Evolutionary conservation across 2,329 filamentous ascomycete genomes (phyloP).

Genomic region (Hysterium pulicare): DNA sequence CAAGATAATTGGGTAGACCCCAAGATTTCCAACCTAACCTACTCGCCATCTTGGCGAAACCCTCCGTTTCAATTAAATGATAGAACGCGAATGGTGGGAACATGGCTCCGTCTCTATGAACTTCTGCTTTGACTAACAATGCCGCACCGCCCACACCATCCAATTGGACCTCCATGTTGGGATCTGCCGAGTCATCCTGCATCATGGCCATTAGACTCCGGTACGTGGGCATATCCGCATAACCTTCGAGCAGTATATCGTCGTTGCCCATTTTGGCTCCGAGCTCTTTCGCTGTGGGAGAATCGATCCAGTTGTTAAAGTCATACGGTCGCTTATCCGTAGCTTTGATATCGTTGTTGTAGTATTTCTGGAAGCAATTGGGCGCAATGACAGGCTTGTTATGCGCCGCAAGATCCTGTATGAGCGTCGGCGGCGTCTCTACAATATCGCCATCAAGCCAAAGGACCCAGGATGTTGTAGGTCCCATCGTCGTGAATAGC

Average conservation of each 20-base stretch:
- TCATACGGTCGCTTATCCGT: slow-evolving; percentile 83
- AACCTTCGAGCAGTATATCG: slow-evolving; percentile 91
- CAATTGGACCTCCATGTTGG: slow-evolving; percentile 65
- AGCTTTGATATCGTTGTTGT: slow-evolving; percentile 64
- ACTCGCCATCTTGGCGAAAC: slow-evolving; percentile 95
- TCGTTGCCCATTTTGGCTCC: slow-evolving; percentile 80
- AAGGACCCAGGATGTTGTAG: slow-evolving; percentile 89
- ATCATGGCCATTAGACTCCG: slow-evolving; percentile 87
- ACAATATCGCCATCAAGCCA: slow-evolving; percentile 94
- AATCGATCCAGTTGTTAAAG: slow-evolving; percentile 97
- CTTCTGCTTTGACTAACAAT: slow-evolving; percentile 90
- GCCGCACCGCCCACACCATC: slow-evolving; percentile 94
- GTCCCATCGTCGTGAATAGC: slow-evolving; percentile 90
- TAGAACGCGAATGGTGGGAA: slow-evolving; percentile 97
- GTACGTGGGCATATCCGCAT: slow-evolving; percentile 89
- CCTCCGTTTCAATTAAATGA: slow-evolving; percentile 95
- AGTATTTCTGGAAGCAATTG: slow-evolving; percentile 89
- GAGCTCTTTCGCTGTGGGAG: slow-evolving; percentile 70
- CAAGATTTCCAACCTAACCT: slow-evolving; percentile 79
- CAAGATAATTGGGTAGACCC: slow-evolving; percentile 96
- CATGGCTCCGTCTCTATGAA: slow-evolving; percentile 97
- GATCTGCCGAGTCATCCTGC: slow-evolving; percentile 52
- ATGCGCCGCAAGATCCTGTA: slow-evolving; percentile 85
- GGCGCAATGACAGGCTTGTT: slow-evolving; percentile 90
- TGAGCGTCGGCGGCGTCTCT: slow-evolving; percentile 78